Evolutionary conservation across 108 stramenopile species (phyloP).

Genomic region (Parmales sp.): DNA sequence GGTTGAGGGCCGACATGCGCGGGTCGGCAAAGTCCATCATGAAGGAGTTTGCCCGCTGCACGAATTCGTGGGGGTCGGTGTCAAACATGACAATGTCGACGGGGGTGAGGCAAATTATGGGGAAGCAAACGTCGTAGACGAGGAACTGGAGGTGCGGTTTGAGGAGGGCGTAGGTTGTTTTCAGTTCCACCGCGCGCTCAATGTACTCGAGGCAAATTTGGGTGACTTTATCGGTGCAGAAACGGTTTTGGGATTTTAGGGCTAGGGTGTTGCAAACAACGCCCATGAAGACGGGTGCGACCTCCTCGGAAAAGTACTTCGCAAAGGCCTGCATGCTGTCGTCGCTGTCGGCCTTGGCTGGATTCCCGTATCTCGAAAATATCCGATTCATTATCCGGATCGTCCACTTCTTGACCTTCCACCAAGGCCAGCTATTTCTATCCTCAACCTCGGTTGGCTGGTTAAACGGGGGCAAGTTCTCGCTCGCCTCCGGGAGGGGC

Average conservation of each 20-base stretch:
- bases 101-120: conserved; percentile 73
- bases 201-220: conserved; percentile 87
- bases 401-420: conserved; percentile 98
- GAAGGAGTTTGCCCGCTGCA: conserved; percentile 83
- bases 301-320: conserved; percentile 66
- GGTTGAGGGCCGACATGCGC: conserved; percentile 78
- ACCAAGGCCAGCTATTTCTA: conserved; percentile 87
- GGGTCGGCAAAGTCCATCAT: conserved; percentile 91
- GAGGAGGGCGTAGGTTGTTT: conserved; percentile 85
- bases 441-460: conserved; percentile 78
- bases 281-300: conserved; percentile 71
- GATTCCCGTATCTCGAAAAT: conserved; percentile 89
- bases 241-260: conserved; percentile 70
- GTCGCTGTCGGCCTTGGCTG: conserved; percentile 68
- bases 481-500: conserved; percentile 62
- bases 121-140: conserved; percentile 90
- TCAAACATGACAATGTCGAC: conserved; percentile 85
- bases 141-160: conserved; percentile 97
- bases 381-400: conserved; percentile 83
- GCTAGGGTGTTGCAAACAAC: conserved; percentile 82
- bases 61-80: conserved; percentile 90
- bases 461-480: conserved; percentile 38
- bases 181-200: conserved; percentile 75
- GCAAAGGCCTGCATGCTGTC: conserved; percentile 79
- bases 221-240: conserved; percentile 87